phyloP scores from a whole-genome alignment of 148 eudicot genomes.

The Cornus florida region DNA sequence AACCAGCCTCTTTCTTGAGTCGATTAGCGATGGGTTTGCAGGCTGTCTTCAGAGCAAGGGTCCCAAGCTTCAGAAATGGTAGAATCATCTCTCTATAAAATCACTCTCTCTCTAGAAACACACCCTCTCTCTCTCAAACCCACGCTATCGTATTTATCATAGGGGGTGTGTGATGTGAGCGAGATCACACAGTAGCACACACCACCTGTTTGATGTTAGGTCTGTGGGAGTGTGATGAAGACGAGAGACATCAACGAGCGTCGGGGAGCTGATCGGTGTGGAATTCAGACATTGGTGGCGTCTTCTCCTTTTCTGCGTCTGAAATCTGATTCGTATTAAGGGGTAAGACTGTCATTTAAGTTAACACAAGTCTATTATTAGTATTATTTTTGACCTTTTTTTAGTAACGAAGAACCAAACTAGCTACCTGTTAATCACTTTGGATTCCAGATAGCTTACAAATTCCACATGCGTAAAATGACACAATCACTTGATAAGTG shows the following conservation, averaged over 20 bases:
- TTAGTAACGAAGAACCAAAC: too few relatives aligned
- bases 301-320: neutral
- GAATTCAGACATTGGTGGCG: neutral
- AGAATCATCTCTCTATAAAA: constrained; percentile 46
- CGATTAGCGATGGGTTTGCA: constrained; percentile 80
- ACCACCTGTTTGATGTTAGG: neutral
- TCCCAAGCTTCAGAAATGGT: constrained; percentile 72
- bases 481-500: too few relatives aligned
- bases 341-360: too few relatives aligned
- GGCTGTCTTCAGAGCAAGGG: constrained; percentile 62
- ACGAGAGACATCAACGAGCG: neutral
- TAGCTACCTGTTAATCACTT: too few relatives aligned
- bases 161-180: neutral
- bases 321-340: too few relatives aligned
- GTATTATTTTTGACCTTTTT: too few relatives aligned
- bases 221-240: neutral
- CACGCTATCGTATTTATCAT: too few relatives aligned
- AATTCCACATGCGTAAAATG: too few relatives aligned
- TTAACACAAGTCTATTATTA: too few relatives aligned
- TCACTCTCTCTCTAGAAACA: too few relatives aligned
- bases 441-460: too few relatives aligned
- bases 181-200: neutral
- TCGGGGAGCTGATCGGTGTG: neutral
- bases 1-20: constrained; percentile 68
- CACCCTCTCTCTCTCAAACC: neutral